phyloP scores from a whole-genome alignment of 1,284 basidiomycete genomes.

The Coniferiporia sulphurascens region DNA sequence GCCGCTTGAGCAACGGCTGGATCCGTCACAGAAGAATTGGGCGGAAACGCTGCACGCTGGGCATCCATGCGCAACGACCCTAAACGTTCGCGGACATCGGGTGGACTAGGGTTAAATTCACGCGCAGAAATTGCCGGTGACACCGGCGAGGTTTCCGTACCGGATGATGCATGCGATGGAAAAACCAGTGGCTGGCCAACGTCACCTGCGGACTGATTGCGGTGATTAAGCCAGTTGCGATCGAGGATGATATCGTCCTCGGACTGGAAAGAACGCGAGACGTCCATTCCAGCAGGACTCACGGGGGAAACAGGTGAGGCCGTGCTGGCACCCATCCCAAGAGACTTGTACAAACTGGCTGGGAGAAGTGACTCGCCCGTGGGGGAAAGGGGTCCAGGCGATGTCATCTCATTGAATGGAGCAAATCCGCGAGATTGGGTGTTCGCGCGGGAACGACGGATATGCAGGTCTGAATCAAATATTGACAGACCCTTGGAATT shows the following conservation, averaged over 20 bases:
- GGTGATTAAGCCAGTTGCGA: conserved; percentile 37
- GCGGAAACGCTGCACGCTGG: conserved; percentile 12
- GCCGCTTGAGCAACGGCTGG: neutral
- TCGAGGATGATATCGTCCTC: conserved; percentile 50
- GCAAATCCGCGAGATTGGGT: conserved; percentile 7
- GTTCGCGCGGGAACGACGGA: neutral
- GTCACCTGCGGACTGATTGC: conserved; percentile 27
- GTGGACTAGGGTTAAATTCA: neutral
- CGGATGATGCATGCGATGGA: neutral
- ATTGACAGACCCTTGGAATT: conserved; percentile 1
- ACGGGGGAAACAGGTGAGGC: conserved; percentile 14
- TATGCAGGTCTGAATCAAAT: conserved; percentile 4
- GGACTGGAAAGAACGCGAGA: conserved; percentile 51
- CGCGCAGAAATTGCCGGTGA: conserved; percentile 9
- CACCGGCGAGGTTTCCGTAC: conserved; percentile 3
- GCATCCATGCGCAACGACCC: conserved; percentile 13
- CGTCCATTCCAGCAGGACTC: conserved; percentile 25
- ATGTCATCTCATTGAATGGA: conserved; percentile 24
- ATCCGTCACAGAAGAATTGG: neutral
- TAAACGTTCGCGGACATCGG: conserved; percentile 8
- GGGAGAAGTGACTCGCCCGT: conserved; percentile 52
- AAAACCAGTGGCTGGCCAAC: conserved; percentile 43
- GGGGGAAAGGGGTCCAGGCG: conserved; percentile 39
- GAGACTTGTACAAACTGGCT: conserved; percentile 50
- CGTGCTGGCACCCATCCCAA: conserved; percentile 33